These are phyloP conservation scores for Oryza rufipogon DNA, from an alignment of 176 grass and related monocot species.

Conservation along the genomic window DNA sequence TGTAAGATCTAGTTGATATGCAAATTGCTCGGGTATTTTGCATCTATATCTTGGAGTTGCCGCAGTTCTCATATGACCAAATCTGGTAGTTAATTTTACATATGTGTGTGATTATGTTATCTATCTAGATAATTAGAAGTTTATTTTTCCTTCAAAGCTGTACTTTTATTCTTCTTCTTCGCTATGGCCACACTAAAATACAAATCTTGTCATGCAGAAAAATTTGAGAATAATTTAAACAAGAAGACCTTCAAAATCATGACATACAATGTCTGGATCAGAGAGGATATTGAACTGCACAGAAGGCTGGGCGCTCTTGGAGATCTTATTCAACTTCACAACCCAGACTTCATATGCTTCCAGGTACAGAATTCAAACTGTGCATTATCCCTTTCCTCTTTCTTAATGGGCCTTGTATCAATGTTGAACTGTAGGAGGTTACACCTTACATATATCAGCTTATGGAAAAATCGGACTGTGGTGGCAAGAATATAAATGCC, in stretches of 20 bases:
- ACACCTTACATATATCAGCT: constrained; percentile 69
- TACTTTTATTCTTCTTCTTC: background rate
- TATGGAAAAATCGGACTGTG: constrained; percentile 77
- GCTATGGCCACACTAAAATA: constrained; percentile 7
- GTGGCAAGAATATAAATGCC: constrained; percentile 85
- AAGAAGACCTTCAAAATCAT: constrained; percentile 69
- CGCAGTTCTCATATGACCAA: background rate
- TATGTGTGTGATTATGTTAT: background rate
- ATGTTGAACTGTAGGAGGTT: constrained; percentile 69
- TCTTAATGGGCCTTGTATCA: constrained; percentile 19
- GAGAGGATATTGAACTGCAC: constrained; percentile 78
- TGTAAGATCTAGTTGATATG: background rate
- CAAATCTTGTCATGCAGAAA: constrained; percentile 40
- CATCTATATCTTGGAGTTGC: background rate
- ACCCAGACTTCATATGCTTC: constrained; percentile 74
- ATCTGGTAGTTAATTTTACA: background rate
- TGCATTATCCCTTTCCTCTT: constrained; percentile 20
- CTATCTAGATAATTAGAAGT: background rate
- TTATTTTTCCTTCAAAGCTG: background rate
- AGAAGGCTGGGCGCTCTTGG: constrained; percentile 73
- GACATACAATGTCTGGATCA: constrained; percentile 96
- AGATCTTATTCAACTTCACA: constrained; percentile 66
- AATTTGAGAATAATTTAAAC: constrained; percentile 18
- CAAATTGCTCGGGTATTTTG: background rate
- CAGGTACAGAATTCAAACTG: constrained; percentile 50